Conservation (phyloP, 805 yeast species). For the Saccharomycopsis sp. region DNA sequence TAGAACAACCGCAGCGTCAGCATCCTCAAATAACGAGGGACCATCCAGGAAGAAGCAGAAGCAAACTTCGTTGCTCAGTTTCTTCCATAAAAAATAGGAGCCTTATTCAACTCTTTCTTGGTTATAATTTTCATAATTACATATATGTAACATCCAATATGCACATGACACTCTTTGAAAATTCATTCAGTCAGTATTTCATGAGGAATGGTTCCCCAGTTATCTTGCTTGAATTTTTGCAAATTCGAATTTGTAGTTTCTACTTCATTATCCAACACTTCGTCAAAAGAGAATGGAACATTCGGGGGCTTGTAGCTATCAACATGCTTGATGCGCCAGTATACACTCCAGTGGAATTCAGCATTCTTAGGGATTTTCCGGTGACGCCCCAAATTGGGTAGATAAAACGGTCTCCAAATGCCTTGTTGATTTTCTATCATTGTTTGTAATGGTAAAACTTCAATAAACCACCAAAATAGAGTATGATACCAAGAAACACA, state of each 20-base stretch:
- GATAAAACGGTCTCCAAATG: constrained; percentile 42
- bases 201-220: neutral
- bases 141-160: too few relatives aligned
- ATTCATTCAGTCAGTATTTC: neutral
- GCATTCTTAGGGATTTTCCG: constrained; percentile 44
- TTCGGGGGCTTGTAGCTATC: constrained; percentile 40
- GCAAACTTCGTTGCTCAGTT: constrained; percentile 42
- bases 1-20: constrained; percentile 22
- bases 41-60: constrained; percentile 26
- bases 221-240: neutral
- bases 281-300: constrained; percentile 33
- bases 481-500: constrained; percentile 17
- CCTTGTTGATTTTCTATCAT: constrained; percentile 42
- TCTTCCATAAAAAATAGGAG: constrained; percentile 37
- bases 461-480: constrained; percentile 56
- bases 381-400: constrained; percentile 51
- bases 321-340: constrained; percentile 45
- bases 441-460: constrained; percentile 51
- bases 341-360: constrained; percentile 56
- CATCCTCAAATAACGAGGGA: constrained; percentile 13
- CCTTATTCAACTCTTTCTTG: constrained; percentile 21
- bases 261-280: constrained; percentile 23
- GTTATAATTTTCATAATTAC: constrained; percentile 27
- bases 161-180: too few relatives aligned
- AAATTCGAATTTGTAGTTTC: neutral